Percentiles rank a stretch among this genome's conserved stretches.
Conservation (phyloP, 768 basidiomycete genomes). For the Auricularia heimuer region DNA sequence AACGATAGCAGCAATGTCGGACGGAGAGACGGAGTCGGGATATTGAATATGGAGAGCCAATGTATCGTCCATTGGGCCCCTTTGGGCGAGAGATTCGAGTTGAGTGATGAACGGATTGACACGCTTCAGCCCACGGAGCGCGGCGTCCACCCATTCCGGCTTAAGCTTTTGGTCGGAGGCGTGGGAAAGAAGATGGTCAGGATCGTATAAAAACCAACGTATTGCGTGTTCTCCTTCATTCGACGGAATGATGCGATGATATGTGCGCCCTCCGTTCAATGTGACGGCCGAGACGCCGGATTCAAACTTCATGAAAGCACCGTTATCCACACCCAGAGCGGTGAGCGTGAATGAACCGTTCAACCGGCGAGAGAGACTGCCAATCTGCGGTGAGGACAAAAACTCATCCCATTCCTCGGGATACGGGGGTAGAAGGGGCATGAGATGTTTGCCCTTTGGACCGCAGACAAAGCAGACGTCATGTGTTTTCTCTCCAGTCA, state of each 20-base stretch:
- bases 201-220: background rate
- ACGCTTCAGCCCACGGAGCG: background rate
- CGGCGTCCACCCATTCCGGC: background rate
- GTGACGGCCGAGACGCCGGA: background rate
- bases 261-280: background rate
- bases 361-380: background rate
- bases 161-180: background rate
- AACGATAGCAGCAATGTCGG: background rate
- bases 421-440: background rate
- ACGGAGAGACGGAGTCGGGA: background rate
- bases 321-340: background rate
- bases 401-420: background rate
- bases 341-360: background rate
- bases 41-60: background rate
- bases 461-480: background rate
- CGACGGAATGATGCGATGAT: background rate
- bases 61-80: background rate
- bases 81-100: background rate
- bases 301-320: background rate
- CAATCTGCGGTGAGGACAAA: background rate
- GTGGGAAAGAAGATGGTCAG: background rate
- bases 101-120: background rate
- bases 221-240: background rate
- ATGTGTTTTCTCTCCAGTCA: background rate
- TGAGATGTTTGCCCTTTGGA: background rate